Base-by-base conservation (phyloP, 176 grass and related monocot genomes). In the Cymbopogon citratus region DNA sequence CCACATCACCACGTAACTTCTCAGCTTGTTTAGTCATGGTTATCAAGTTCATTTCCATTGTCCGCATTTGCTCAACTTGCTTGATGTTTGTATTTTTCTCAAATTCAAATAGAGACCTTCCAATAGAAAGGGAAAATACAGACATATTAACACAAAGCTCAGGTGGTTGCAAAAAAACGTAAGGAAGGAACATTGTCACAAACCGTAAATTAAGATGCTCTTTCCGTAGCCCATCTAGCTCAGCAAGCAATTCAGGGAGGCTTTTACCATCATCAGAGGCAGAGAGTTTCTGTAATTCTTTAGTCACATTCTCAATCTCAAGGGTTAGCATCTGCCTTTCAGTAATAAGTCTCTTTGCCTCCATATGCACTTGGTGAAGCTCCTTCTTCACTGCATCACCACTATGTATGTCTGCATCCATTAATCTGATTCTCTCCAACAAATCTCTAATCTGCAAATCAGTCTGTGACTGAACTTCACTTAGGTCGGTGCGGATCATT, bases 191-290 rank as follows among this genome's bases (percentile, higher is more conserved):
- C 34, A 78, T 25, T 43, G 66, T 63, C 66, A 90, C 78, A 67
- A 84, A 98, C 96, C 96, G 87, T 85, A 95, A 71, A 77, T 35
- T 86, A 34, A 88, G 89, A 88, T 98, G 92, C 85, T 95, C 92
- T 56, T 91, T 88, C 49, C 83, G 87, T 56, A 99, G 90, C 41
- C 87, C 92, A 71, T 99, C 89, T 60, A 93, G 66, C 74, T 95
- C 89, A 46, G 87, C 75, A 57, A 82, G 56, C 87, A 95, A 80
- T 48, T 93, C 88, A 82, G 88, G 68, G 81, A 95, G 74, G 73
- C 74, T 95, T 87, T 91, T 87, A 66, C 65, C 76, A 25, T 79
- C 87, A 84, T 19, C 59, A 73, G 80, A 76, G 35, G 36, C 64
- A 72, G 83, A 79, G 51, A 77, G 49, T 51, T 89, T 95, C 25